phyloP scores from a whole-genome alignment of 2,329 filamentous ascomycete species.

The Exophiala lecanii-corni region DNA sequence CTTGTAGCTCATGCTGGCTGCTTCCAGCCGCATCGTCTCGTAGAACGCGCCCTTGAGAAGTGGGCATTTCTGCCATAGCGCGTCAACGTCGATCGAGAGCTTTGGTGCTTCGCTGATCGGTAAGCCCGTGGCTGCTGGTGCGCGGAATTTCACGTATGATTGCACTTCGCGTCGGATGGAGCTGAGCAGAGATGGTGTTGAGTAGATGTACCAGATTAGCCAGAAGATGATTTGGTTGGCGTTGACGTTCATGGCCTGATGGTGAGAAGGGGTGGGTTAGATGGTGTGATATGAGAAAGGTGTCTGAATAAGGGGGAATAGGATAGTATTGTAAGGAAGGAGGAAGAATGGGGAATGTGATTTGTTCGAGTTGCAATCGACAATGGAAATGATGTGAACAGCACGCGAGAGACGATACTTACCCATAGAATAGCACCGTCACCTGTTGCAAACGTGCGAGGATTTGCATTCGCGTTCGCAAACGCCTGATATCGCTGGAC shows the following conservation, averaged over 20 bases:
- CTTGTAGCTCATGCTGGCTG: conserved; percentile 40
- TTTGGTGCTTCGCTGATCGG: conserved; percentile 41
- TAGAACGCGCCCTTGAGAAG: conserved; percentile 44
- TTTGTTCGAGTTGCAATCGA: no score
- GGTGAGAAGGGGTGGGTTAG: no score
- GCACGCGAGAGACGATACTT: no score
- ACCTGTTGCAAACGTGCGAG: conserved; percentile 33
- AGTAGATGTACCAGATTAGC: conserved; percentile 45
- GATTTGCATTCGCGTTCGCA: conserved; percentile 27
- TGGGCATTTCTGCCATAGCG: conserved; percentile 41
- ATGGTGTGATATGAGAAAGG: no score
- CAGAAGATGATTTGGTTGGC: conserved; percentile 50
- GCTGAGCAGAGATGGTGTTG: conserved; percentile 37
- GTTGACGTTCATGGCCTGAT: conserved; percentile 52
- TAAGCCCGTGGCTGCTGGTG: conserved; percentile 35
- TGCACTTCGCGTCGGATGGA: conserved; percentile 44
- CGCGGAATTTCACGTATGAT: conserved; percentile 37
- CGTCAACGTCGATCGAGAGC: conserved; percentile 39
- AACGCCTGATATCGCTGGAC: conserved; percentile 40
- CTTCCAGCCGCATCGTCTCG: conserved; percentile 44
- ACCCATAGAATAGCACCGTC: conserved; percentile 45
- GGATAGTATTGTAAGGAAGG: not conserved
- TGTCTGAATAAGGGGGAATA: not conserved
- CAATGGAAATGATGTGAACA: no score
- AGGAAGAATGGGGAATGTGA: no score